These are phyloP conservation scores for Chamaenerion angustifolium DNA, from an alignment of 345 rosid genomes.

Conservation along the genomic window DNA sequence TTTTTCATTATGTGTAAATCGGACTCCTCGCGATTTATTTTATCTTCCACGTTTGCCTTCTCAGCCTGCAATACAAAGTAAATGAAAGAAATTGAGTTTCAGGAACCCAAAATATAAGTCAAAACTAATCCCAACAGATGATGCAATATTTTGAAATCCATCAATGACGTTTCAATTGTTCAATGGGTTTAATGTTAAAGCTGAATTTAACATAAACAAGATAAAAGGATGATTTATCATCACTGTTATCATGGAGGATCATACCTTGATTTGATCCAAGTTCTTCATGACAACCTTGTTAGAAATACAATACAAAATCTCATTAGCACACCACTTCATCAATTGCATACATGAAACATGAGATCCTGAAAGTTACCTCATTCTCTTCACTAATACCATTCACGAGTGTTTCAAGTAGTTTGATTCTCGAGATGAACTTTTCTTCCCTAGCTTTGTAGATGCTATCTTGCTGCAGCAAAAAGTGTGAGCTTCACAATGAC, in stretches of 20 bases:
- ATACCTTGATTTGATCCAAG: slow-evolving; percentile 20
- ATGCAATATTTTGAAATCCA: neutral
- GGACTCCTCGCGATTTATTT: slow-evolving; percentile 50
- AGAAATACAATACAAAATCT: slow-evolving; percentile 3
- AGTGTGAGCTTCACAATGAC: slow-evolving; percentile 11
- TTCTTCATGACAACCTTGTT: slow-evolving; percentile 31
- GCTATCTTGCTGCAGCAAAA: slow-evolving; percentile 57
- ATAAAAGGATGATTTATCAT: too few relatives aligned
- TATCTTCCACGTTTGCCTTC: slow-evolving; percentile 56
- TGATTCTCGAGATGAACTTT: slow-evolving; percentile 61
- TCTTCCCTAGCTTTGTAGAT: slow-evolving; percentile 51
- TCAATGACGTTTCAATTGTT: neutral
- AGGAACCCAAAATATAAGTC: neutral
- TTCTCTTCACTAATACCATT: slow-evolving; percentile 65
- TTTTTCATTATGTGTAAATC: slow-evolving; percentile 34
- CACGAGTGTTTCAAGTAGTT: slow-evolving; percentile 63
- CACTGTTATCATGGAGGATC: neutral
- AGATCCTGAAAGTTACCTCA: slow-evolving; percentile 29
- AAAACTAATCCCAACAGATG: neutral
- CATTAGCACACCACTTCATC: slow-evolving; percentile 3
- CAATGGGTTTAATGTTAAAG: neutral
- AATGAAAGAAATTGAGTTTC: neutral
- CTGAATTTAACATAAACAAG: neutral
- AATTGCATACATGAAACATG: slow-evolving; percentile 8
- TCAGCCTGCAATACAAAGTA: slow-evolving; percentile 35